Evolutionary conservation across 768 basidiomycete genomes (phyloP), one percentile per base, ranked within the genome.

Genomic region (Mycena belliarum): DNA sequence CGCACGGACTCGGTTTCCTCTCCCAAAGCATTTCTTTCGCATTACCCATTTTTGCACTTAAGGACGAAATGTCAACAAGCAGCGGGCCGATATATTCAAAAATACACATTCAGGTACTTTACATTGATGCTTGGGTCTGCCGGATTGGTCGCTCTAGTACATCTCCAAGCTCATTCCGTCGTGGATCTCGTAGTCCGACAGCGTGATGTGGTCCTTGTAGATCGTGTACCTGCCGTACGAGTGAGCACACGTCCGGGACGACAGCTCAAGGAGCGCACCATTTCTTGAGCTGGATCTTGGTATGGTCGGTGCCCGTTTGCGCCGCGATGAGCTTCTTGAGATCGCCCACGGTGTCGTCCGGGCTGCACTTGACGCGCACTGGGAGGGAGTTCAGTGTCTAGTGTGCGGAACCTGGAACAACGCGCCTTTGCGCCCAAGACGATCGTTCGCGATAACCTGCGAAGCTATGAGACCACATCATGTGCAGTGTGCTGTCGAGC

Each of bases 241-340:
- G 33, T 35, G 44, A 52, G 41, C 46, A 35, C 11, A 49, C 29
- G 12, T 32, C 29, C 29, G 35, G 33, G 28, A 25, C 45, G 20
- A 48, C 54, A 38, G 25, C 42, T 51, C 32, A 43, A 32, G 41
- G 15, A 25, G 12, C 88, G 57, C 63, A 93, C 97, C 95, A 98
- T 82, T 98, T 98, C 88, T 97, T 98, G 50, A 99, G 76, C 68
- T 87, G 83, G 57, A 99, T 96, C 83, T 96, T 98, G 32, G 72
- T 75, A 5, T 76, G 67, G 67, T 93, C 85, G 16, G 96, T 97
- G 52, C 97, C 97, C 0, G 85, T 97, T 73, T 99, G 97, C 0
- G 95, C 96, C 2, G 89, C 96, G 65, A 99, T 98, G 59, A 99
- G 87, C 72, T 89, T 90, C 82, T 98, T 98, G 61, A 99, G 80